Evolutionary conservation across 2,329 filamentous ascomycete genomes (phyloP).

Genomic region (Epichloe amarillans): DNA sequence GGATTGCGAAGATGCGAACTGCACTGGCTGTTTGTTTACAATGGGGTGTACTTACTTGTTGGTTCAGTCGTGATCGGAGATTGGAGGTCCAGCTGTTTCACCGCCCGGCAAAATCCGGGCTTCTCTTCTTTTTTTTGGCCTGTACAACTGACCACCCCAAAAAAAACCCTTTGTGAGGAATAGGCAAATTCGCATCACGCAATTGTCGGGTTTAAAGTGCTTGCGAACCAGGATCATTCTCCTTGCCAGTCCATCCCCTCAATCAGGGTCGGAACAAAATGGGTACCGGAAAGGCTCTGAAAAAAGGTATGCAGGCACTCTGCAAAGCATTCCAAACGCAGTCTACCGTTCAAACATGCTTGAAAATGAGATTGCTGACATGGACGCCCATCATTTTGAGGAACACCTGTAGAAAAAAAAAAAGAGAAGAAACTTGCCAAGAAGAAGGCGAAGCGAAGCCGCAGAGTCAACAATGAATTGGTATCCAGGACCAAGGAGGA

Average conservation of each 20-base stretch:
- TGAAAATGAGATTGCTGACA: not conserved
- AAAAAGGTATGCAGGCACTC: slow-evolving; percentile 1
- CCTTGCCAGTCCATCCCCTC: not conserved
- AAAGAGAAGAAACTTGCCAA: not conserved
- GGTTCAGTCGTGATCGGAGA: not conserved
- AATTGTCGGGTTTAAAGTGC: too few relatives aligned
- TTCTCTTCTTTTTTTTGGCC: not conserved
- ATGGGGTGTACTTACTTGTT: too few relatives aligned
- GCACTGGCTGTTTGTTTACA: too few relatives aligned
- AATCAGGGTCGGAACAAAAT: not conserved
- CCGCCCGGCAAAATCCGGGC: slow-evolving; percentile 4
- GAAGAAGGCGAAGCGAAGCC: slow-evolving; percentile 1
- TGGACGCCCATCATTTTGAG: too few relatives aligned
- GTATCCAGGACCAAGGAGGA: slow-evolving; percentile 10
- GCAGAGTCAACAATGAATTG: slow-evolving; percentile 23
- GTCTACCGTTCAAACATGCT: not conserved
- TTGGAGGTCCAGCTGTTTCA: slow-evolving; percentile 2
- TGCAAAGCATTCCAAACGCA: not conserved
- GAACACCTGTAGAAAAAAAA: not conserved
- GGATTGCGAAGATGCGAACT: too few relatives aligned
- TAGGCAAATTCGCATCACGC: not conserved
- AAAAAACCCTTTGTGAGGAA: not conserved
- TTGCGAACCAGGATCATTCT: not conserved
- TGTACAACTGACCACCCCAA: not conserved
- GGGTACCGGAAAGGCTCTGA: not conserved